Evolutionary conservation across 495 filamentous ascomycete genomes (phyloP).

Genomic region (Talaromyces ruber): DNA sequence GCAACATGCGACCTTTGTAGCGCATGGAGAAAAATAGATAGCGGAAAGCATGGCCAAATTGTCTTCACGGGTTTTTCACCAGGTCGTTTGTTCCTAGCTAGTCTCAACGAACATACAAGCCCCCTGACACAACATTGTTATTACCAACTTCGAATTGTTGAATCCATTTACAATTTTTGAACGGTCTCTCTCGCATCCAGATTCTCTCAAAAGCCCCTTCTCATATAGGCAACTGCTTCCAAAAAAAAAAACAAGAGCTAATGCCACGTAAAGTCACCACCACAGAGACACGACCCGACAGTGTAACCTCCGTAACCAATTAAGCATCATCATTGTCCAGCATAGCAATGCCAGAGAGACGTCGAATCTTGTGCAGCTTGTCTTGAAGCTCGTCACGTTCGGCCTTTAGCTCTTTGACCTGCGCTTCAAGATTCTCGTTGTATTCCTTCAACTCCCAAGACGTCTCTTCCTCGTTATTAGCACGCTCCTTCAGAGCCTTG

Average conservation of each 20-base stretch:
- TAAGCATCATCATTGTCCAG: background rate
- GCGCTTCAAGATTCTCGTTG: constrained; percentile 1
- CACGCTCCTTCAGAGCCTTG: background rate
- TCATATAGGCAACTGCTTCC: background rate
- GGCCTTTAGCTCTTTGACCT: background rate
- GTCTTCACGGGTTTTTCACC: too few species aligned
- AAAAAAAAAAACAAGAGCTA: background rate
- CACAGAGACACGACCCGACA: background rate
- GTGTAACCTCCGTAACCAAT: background rate
- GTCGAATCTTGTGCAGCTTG: background rate
- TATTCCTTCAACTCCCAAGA: background rate
- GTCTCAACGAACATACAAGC: background rate
- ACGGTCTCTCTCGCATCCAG: background rate
- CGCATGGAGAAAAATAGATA: too few species aligned
- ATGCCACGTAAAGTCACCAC: background rate
- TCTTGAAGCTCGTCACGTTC: background rate
- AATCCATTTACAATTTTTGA: background rate
- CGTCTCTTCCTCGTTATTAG: background rate
- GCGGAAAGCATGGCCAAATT: too few species aligned
- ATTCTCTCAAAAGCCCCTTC: background rate
- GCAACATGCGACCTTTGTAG: background rate
- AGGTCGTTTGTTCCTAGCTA: background rate
- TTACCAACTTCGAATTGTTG: background rate
- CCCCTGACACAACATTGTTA: background rate
- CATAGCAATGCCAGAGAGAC: background rate